Evolutionary conservation across 1,139 yeast genomes (phyloP).

Genomic region (Lodderomyces metapsilosis): DNA sequence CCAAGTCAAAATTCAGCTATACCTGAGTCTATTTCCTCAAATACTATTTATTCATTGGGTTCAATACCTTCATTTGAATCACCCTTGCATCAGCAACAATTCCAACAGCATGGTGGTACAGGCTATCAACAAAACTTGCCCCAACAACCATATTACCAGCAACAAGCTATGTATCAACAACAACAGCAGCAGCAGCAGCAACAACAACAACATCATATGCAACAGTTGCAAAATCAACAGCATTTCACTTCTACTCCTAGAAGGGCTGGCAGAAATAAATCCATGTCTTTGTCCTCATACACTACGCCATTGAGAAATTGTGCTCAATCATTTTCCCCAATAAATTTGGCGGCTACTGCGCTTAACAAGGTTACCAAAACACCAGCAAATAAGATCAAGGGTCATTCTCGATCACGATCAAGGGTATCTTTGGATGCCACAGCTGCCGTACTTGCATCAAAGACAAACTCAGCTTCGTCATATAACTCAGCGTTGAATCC

Average conservation of each 20-base stretch:
- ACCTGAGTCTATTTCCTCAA: conserved; percentile 29
- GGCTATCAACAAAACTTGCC: conserved; percentile 4
- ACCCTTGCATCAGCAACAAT: conserved; percentile 12
- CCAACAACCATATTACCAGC: conserved; percentile 11
- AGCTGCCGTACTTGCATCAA: conserved; percentile 18
- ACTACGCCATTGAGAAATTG: conserved; percentile 30
- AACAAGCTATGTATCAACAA: conserved; percentile 14
- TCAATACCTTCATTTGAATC: conserved; percentile 40
- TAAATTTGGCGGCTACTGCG: conserved; percentile 18
- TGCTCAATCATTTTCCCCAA: conserved; percentile 22
- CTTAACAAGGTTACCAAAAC: conserved; percentile 30
- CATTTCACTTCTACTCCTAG: conserved; percentile 28
- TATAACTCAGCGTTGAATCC: conserved; percentile 31
- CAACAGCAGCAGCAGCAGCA: conserved; percentile 12
- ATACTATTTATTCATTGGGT: conserved; percentile 45
- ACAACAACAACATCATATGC: conserved; percentile 5
- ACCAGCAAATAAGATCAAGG: conserved; percentile 21
- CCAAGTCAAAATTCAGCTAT: conserved; percentile 17
- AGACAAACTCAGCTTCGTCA: conserved; percentile 18
- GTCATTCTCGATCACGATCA: conserved; percentile 44
- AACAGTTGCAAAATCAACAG: conserved; percentile 3
- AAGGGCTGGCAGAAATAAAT: conserved; percentile 29
- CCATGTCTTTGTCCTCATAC: conserved; percentile 28
- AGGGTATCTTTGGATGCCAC: conserved; percentile 36
- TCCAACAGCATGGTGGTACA: conserved; percentile 15